Conservation (phyloP, 768 basidiomycete genomes). For the Trametes coccinea region DNA sequence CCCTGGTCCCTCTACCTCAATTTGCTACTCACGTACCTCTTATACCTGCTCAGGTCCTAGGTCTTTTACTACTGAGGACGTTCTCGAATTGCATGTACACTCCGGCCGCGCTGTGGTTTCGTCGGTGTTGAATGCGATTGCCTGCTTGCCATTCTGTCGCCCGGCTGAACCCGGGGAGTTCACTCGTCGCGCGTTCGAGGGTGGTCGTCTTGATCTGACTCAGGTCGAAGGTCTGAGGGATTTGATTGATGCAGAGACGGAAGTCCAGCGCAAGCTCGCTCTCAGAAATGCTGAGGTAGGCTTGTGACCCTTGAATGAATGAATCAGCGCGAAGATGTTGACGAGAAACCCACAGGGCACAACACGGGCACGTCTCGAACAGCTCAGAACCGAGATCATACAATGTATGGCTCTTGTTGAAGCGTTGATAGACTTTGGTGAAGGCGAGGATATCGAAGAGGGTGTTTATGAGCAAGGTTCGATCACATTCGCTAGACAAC, state of each 20-base stretch:
- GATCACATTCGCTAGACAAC: constrained; percentile 10
- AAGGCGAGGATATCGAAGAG: constrained; percentile 89
- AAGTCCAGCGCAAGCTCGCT: constrained; percentile 75
- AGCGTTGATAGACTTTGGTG: constrained; percentile 91
- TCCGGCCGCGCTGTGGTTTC: constrained; percentile 81
- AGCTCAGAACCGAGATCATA: constrained; percentile 65
- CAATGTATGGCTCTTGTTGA: constrained; percentile 77
- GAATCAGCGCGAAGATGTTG: neutral
- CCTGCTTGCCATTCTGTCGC: constrained; percentile 61
- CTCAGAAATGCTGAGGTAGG: constrained; percentile 66
- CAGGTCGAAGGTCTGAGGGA: constrained; percentile 89
- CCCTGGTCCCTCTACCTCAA: neutral
- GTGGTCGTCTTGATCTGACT: constrained; percentile 81
- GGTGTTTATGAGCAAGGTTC: constrained; percentile 72
- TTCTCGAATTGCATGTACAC: constrained; percentile 84
- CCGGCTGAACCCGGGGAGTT: constrained; percentile 89
- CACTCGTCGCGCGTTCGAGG: constrained; percentile 78
- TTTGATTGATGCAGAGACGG: constrained; percentile 87
- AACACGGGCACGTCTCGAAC: constrained; percentile 58
- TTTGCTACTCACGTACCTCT: neutral
- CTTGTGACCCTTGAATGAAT: neutral
- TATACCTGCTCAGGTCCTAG: constrained; percentile 42
- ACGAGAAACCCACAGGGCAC: constrained; percentile 51
- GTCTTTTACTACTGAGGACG: constrained; percentile 84
- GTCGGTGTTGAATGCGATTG: constrained; percentile 65